These are phyloP conservation scores for Erysimum cheiranthoides DNA, from an alignment of 345 rosid genomes.

Conservation along the genomic window DNA sequence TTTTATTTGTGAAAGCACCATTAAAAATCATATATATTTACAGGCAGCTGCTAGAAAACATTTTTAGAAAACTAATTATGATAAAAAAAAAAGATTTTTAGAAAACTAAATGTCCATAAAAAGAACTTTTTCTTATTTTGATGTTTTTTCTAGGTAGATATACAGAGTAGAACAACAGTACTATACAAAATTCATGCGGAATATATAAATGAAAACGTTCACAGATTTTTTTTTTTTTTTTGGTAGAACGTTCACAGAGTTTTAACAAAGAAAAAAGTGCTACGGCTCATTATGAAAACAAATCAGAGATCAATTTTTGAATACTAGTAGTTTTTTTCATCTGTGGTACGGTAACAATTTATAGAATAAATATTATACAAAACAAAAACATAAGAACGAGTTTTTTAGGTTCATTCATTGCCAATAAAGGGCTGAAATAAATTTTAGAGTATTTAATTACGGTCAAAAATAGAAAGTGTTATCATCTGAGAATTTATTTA, in stretches of 20 bases:
- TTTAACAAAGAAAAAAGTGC: not conserved
- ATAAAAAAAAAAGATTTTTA: too few relatives aligned
- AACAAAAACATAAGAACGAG: not conserved
- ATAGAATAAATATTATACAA: not conserved
- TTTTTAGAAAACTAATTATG: too few relatives aligned
- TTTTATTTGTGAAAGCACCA: not conserved
- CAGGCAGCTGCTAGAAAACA: not conserved
- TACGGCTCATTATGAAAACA: not conserved
- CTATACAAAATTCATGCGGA: not conserved
- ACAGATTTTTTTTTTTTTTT: not conserved
- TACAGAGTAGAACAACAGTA: not conserved
- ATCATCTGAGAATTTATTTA: not conserved
- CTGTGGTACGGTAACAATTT: not conserved
- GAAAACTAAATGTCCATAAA: not conserved
- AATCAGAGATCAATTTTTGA: not conserved
- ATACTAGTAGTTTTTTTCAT: not conserved
- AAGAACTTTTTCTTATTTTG: not conserved
- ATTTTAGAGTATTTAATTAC: not conserved
- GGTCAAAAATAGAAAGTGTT: not conserved
- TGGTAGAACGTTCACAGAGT: not conserved
- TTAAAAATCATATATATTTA: not conserved
- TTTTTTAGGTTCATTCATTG: not conserved
- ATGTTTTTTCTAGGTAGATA: not conserved
- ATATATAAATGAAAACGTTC: not conserved
- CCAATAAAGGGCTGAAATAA: not conserved